Evolutionary conservation across 495 filamentous ascomycete genomes (phyloP).

Genomic region (Penicillium nucicola): DNA sequence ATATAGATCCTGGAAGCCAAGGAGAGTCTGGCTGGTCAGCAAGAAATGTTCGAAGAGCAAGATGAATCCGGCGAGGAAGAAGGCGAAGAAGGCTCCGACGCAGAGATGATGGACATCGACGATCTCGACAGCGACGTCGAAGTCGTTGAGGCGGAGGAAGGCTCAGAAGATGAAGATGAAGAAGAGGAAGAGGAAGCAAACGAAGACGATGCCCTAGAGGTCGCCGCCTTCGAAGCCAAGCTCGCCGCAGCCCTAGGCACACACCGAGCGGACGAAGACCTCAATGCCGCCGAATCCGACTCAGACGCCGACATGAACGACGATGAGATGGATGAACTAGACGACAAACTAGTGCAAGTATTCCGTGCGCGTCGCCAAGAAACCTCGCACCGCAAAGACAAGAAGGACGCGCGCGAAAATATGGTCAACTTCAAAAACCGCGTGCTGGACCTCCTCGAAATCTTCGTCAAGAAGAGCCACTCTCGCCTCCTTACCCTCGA

Average conservation of each 20-base stretch:
- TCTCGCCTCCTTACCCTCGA: slow-evolving; percentile 60
- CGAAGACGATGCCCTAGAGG: slow-evolving; percentile 49
- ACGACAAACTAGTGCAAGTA: slow-evolving; percentile 74
- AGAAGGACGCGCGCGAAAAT: slow-evolving; percentile 81
- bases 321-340: slow-evolving; percentile 90
- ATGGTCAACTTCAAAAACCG: slow-evolving; percentile 94
- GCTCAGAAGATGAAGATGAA: slow-evolving; percentile 30
- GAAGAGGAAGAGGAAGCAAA: slow-evolving; percentile 41
- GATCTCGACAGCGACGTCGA: slow-evolving; percentile 34
- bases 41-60: slow-evolving; percentile 77
- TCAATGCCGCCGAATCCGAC: slow-evolving; percentile 52
- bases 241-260: slow-evolving; percentile 71
- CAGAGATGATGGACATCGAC: slow-evolving; percentile 33
- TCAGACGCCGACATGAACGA: slow-evolving; percentile 84
- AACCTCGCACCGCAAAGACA: slow-evolving; percentile 69
- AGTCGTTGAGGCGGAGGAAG: slow-evolving; percentile 26
- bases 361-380: slow-evolving; percentile 69
- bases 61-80: slow-evolving; percentile 58
- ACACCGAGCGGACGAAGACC: slow-evolving; percentile 54
- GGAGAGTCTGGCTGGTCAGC: slow-evolving; percentile 78
- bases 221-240: slow-evolving; percentile 70
- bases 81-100: slow-evolving; percentile 31
- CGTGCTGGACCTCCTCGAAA: slow-evolving; percentile 80
- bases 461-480: slow-evolving; percentile 80
- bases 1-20: slow-evolving; percentile 66